Percentiles rank a stretch among this genome's conserved stretches.
Evolutionary conservation across 139 green algal genomes (phyloP).

Genomic region (Asterochloris erici): DNA sequence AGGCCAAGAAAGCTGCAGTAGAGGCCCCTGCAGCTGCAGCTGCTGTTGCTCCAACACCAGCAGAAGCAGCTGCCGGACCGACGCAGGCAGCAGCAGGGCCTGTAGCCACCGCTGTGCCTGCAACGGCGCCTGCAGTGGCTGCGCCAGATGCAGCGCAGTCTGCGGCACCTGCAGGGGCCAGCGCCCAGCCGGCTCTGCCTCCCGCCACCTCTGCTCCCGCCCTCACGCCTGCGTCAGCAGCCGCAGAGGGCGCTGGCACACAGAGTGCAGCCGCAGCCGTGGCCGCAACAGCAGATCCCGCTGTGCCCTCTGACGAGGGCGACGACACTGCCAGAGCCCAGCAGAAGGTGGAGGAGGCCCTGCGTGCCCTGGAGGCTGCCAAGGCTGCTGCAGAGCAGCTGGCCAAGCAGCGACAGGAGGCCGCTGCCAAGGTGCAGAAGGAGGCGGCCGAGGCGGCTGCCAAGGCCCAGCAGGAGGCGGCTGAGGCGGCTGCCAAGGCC

Average conservation of each 20-base stretch:
- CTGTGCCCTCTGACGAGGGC: background rate
- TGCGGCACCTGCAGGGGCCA: too few species aligned
- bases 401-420: conserved; percentile 10
- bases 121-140: too few species aligned
- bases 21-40: background rate
- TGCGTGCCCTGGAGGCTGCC: too few species aligned
- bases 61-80: background rate
- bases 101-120: background rate
- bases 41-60: background rate
- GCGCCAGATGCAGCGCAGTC: too few species aligned
- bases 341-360: too few species aligned
- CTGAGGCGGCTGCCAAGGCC: conserved; percentile 4
- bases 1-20: background rate
- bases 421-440: conserved; percentile 4
- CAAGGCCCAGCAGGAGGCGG: conserved; percentile 1
- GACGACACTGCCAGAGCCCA: too few species aligned
- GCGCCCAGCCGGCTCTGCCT: too few species aligned
- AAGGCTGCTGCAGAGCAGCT: conserved; percentile 7
- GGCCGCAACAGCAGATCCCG: background rate
- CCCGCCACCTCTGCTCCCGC: too few species aligned
- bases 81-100: background rate
- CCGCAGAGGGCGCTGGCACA: too few species aligned
- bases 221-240: too few species aligned
- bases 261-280: too few species aligned
- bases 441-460: background rate